A percentile compares a stretch with the other conserved stretches of the same genome.
Evolutionary conservation across 768 basidiomycete species (phyloP).

Genomic region (Rossbeevera mucosa): DNA sequence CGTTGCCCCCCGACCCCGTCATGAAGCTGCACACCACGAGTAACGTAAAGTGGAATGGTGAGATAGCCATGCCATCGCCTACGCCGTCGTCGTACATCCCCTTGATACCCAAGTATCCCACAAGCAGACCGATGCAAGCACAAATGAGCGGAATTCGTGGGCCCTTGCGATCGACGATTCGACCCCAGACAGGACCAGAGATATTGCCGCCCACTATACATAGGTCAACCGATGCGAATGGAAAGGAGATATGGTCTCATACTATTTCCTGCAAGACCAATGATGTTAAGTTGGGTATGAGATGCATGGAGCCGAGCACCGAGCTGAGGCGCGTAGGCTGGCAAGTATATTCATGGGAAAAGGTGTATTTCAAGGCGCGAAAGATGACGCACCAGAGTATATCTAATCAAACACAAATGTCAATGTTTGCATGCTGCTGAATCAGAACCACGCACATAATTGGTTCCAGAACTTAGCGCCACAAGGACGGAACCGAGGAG

Average conservation of each 20-base stretch:
- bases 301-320: conserved; percentile 68
- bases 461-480: conserved; percentile 63
- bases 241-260: conserved; percentile 16
- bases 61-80: conserved; percentile 34
- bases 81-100: conserved; percentile 58
- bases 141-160: conserved; percentile 61
- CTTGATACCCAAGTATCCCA: conserved; percentile 74
- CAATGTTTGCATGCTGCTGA: not conserved
- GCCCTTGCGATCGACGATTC: conserved; percentile 69
- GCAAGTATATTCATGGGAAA: not conserved
- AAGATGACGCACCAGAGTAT: conserved; percentile 25
- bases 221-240: not conserved
- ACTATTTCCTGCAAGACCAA: conserved; percentile 77
- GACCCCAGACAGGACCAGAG: conserved; percentile 74
- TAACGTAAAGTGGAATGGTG: conserved; percentile 40
- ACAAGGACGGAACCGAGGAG: conserved; percentile 57
- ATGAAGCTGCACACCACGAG: conserved; percentile 63
- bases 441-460: conserved; percentile 52
- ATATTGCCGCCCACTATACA: conserved; percentile 67
- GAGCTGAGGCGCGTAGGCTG: conserved; percentile 85
- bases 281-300: conserved; percentile 78
- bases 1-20: conserved; percentile 76
- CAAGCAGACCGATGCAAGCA: conserved; percentile 55
- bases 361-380: not conserved
- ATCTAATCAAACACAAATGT: conserved; percentile 15